Base-by-base conservation (phyloP, 1,139 yeast genomes). In the Eremothecium cymbalariae region DNA sequence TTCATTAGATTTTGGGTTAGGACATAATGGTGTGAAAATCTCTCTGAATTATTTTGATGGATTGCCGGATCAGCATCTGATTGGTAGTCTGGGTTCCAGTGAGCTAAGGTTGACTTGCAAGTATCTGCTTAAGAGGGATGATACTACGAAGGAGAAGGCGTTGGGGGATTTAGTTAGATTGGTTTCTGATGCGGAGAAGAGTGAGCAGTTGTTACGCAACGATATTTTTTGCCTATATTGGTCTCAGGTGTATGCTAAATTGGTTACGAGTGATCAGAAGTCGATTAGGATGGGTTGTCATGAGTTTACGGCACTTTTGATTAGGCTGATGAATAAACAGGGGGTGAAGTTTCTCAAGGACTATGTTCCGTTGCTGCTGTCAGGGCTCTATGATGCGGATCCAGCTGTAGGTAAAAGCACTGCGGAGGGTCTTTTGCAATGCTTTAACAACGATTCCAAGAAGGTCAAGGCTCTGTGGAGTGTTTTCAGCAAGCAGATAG, bases 131-230 rank as follows among this genome's bases (percentile, higher is more conserved):
- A 88, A 86, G 56, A 74, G 82, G 51, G 95, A 86, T 50, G 70
- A 81, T 9, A 77, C 75, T 15, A 90, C 98, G 0, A 82, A 78
- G 51, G 95, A 85, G 48, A 82, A 79, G 51, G 86, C 94, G 0
- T 61, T 85, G 22, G 57, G 48, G 8, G 94, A 83, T 25, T 59
- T 88, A 21, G 41, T 50, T 2, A 45, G 48, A 2, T 47, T 60
- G 13, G 46, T 70, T 4, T 47, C 45, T 2, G 53, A 55, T n/a
- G 40, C 55, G 4, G 51, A 58, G 3, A 52, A 54, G 3, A 48
- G 56, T 4, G 50, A 53, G 7, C 50, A 49, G 12, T 31, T 56
- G 17, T 60, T 63, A 32, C 58, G 59, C 17, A 70, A 74, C 41
- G 78, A 79, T 31, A 46, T 72, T 40, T 68, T 71, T 2, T 51